Conservation (phyloP, 768 basidiomycete genomes). For the Leccinum rimulosum region DNA sequence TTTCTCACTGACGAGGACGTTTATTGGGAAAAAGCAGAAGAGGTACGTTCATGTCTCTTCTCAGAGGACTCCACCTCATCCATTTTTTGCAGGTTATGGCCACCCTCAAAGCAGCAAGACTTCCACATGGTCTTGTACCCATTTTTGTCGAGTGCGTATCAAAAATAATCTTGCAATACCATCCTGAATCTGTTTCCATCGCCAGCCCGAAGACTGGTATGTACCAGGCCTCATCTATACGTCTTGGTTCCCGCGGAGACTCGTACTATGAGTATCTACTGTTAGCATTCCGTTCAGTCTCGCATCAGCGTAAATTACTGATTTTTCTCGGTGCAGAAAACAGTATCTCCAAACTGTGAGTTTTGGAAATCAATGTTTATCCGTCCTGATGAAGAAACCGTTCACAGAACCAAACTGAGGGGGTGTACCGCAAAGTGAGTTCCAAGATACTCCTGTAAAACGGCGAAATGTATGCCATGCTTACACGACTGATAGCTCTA, state of each 20-base stretch:
- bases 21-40: constrained; percentile 83
- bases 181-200: constrained; percentile 10
- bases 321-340: constrained; percentile 19
- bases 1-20: constrained; percentile 69
- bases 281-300: constrained; percentile 38
- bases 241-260: constrained; percentile 89
- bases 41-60: constrained; percentile 37
- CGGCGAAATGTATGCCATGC: background rate
- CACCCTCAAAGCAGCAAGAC: constrained; percentile 57
- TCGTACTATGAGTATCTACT: constrained; percentile 92
- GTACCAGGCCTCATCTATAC: constrained; percentile 68
- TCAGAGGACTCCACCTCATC: background rate
- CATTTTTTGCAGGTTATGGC: constrained; percentile 54
- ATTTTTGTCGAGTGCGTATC: constrained; percentile 75
- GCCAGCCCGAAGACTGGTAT: constrained; percentile 48
- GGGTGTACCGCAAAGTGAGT: constrained; percentile 70
- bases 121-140: constrained; percentile 74
- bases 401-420: constrained; percentile 65
- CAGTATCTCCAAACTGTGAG: constrained; percentile 34
- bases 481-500: constrained; percentile 67
- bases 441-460: background rate
- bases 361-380: background rate
- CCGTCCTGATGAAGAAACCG: constrained; percentile 1
- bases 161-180: constrained; percentile 2
- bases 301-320: background rate